Evolutionary conservation across 257 asterid species (phyloP).

Genomic region (Lithospermum erythrorhizon): DNA sequence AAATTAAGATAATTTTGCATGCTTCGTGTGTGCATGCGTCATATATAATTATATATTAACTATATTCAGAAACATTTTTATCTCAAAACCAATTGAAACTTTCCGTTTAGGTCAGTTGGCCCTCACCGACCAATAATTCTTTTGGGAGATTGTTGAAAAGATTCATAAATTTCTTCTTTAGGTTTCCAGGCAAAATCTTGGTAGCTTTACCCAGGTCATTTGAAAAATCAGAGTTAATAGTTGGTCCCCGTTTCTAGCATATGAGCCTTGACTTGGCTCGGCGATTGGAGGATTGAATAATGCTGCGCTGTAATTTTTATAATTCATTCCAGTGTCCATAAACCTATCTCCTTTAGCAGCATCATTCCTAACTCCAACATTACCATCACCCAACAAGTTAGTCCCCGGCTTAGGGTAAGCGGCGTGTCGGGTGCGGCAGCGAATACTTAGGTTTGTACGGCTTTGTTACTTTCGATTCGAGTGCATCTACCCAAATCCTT

Average conservation of each 20-base stretch:
- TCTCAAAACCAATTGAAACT: slow-evolving; percentile 70
- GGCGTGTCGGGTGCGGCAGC: slow-evolving; percentile 69
- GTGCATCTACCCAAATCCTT: slow-evolving; percentile 44
- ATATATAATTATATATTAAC: too few relatives aligned
- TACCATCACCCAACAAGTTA: slow-evolving; percentile 44
- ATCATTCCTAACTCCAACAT: slow-evolving; percentile 59
- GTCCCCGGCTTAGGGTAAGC: slow-evolving; percentile 42
- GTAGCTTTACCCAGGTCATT: slow-evolving; percentile 41
- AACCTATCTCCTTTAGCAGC: slow-evolving; percentile 32
- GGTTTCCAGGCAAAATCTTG: slow-evolving; percentile 42
- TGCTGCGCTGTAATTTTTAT: slow-evolving; percentile 27
- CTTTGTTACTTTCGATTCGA: slow-evolving; percentile 52
- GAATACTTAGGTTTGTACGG: slow-evolving; percentile 56
- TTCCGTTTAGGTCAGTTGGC: slow-evolving; percentile 70
- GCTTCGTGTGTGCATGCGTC: too few relatives aligned
- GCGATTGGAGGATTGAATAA: slow-evolving; percentile 23
- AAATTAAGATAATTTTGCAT: too few relatives aligned
- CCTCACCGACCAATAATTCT: slow-evolving; percentile 81
- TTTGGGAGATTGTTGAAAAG: slow-evolving; percentile 38
- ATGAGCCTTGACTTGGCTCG: slow-evolving; percentile 67
- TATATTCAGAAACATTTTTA: slow-evolving; percentile 52
- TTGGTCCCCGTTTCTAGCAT: slow-evolving; percentile 77
- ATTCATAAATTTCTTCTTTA: slow-evolving; percentile 34
- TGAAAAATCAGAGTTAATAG: slow-evolving; percentile 33
- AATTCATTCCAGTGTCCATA: slow-evolving; percentile 36